Evolutionary conservation across 2,329 filamentous ascomycete species (phyloP).

Genomic region (Neoscytalidium dimidiatum): DNA sequence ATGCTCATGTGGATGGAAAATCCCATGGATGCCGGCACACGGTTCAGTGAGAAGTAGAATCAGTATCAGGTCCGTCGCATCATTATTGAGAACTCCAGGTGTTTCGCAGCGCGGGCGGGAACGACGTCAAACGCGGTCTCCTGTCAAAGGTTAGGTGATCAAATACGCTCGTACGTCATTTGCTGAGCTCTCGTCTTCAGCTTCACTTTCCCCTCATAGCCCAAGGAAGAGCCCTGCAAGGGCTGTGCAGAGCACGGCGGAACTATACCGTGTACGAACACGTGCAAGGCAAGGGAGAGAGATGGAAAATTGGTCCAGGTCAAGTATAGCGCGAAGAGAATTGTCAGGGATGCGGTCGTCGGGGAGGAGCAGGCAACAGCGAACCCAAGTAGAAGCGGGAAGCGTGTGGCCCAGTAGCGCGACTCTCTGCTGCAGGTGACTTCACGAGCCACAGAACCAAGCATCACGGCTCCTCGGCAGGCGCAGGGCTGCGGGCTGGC

Average conservation of each 20-base stretch:
- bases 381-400: not conserved
- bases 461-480: conserved; percentile 13
- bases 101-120: not conserved
- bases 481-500: conserved; percentile 6
- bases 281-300: not conserved
- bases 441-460: conserved; percentile 11
- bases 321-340: not conserved
- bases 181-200: not conserved
- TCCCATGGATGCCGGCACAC: not conserved
- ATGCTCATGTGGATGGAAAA: not conserved
- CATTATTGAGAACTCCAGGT: not conserved
- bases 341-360: not conserved
- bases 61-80: not conserved
- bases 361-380: not conserved
- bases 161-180: not conserved
- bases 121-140: no score
- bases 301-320: not conserved
- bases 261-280: not conserved
- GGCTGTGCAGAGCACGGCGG: not conserved
- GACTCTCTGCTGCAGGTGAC: not conserved
- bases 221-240: not conserved
- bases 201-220: not conserved
- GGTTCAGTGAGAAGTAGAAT: not conserved
- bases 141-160: no score
- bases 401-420: not conserved